Percentiles rank a stretch among this genome's conserved stretches.
phyloP scores from a whole-genome alignment of 257 asterid genomes.

The Verbascum thapsus region DNA sequence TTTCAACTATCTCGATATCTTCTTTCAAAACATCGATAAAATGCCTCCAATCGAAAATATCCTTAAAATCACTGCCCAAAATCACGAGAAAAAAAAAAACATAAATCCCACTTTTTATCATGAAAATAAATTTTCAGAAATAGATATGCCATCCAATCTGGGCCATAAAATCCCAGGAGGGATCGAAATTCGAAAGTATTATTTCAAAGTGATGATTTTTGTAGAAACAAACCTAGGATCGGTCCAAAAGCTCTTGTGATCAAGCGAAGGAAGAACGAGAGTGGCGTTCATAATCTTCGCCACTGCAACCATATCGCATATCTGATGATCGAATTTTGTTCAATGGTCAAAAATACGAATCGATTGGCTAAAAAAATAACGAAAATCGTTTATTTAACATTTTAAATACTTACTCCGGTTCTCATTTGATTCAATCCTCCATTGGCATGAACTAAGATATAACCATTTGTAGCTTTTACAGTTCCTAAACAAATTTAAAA shows the following conservation, averaged over 20 bases:
- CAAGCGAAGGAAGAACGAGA: conserved; percentile 93
- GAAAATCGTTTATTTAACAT: background rate
- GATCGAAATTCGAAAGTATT: background rate
- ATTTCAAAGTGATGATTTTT: too few relatives aligned
- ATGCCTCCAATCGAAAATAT: conserved; percentile 72
- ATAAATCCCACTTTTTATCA: too few relatives aligned
- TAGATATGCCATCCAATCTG: too few relatives aligned
- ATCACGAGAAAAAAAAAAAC: background rate
- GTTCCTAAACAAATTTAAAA: conserved; percentile 44
- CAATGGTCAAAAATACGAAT: conserved; percentile 13
- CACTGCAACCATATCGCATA: conserved; percentile 98
- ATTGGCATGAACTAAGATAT: conserved; percentile 80
- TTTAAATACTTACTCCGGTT: conserved; percentile 70
- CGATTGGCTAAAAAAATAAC: background rate
- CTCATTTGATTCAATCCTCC: conserved; percentile 98
- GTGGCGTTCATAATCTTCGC: conserved; percentile 96
- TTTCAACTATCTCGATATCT: conserved; percentile 61
- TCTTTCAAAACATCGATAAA: conserved; percentile 57
- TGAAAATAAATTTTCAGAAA: too few relatives aligned
- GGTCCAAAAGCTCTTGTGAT: conserved; percentile 91
- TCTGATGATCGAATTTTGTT: conserved; percentile 42
- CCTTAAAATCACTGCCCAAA: conserved; percentile 69
- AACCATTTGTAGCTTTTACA: conserved; percentile 64
- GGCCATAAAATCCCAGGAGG: conserved; percentile 6
- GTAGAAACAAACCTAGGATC: conserved; percentile 72